Conservation (phyloP, 352 stramenopile species). For the Thalassiosira allenii region DNA sequence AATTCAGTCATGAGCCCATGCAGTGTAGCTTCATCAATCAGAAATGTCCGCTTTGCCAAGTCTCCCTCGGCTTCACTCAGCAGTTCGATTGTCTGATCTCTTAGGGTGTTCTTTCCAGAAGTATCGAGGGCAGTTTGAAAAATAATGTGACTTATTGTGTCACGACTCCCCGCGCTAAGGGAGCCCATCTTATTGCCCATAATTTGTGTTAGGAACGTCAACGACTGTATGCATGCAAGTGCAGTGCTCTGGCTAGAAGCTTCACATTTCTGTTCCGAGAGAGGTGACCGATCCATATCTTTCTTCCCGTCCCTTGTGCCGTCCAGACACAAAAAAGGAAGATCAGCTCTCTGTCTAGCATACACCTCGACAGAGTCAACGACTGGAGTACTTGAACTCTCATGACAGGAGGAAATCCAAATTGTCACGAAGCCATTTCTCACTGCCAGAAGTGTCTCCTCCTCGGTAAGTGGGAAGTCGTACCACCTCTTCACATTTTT, state of each 20-base stretch:
- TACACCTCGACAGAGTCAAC: conserved; percentile 86
- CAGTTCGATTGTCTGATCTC: conserved; percentile 58
- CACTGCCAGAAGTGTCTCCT: conserved; percentile 78
- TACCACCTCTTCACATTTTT: conserved; percentile 78
- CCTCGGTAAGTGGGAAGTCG: conserved; percentile 73
- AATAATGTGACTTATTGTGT: conserved; percentile 63
- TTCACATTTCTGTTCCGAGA: too few relatives aligned
- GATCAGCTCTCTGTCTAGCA: conserved; percentile 52
- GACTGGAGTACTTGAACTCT: conserved; percentile 60
- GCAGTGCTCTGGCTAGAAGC: too few relatives aligned
- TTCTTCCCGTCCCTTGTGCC: too few relatives aligned
- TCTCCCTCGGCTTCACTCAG: conserved; percentile 62
- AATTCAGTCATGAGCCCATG: conserved; percentile 57
- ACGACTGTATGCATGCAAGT: conserved; percentile 55
- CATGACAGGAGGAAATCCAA: conserved; percentile 68
- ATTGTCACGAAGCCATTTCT: conserved; percentile 79
- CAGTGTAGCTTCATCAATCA: conserved; percentile 72
- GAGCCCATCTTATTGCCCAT: conserved; percentile 36
- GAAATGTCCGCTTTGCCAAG: conserved; percentile 34
- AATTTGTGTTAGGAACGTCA: conserved; percentile 55
- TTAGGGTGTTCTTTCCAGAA: conserved; percentile 45
- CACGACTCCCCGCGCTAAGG: conserved; percentile 37
- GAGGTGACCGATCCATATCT: too few relatives aligned
- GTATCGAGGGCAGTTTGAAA: conserved; percentile 64
- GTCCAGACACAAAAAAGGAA: conserved; percentile 54